Conservation (phyloP, 257 asterid genomes). For the Solanum ossicruentum region DNA sequence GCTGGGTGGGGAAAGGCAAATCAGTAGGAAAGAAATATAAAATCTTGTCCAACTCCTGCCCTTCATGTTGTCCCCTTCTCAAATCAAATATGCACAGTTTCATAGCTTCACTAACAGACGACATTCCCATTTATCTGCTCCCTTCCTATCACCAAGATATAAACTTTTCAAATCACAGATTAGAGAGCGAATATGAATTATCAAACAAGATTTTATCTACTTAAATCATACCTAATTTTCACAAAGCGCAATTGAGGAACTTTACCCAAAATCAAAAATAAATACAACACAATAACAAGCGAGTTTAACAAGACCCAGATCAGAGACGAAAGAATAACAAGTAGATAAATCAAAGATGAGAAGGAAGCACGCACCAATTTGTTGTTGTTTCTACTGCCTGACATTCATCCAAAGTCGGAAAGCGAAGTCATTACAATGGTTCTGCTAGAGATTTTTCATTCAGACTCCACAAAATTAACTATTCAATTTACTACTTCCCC, state of each 20-base stretch:
- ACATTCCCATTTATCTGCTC: conserved; percentile 37
- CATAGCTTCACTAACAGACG: conserved; percentile 49
- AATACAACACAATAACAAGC: neutral
- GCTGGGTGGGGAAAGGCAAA: conserved; percentile 61
- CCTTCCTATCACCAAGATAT: neutral
- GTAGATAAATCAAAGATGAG: neutral
- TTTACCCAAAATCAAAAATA: neutral
- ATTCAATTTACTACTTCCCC: no score
- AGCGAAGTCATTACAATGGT: neutral
- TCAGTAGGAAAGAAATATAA: conserved; percentile 83
- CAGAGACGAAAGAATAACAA: neutral
- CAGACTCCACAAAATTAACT: no score
- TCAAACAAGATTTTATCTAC: neutral
- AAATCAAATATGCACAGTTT: conserved; percentile 83
- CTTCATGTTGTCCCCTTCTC: conserved; percentile 95
- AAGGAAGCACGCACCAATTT: conserved; percentile 41
- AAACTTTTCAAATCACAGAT: neutral
- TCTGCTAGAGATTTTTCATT: neutral
- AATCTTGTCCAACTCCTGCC: conserved; percentile 93
- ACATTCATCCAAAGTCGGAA: conserved; percentile 13
- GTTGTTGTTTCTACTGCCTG: conserved; percentile 53
- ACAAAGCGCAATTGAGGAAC: neutral
- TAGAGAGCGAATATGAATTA: neutral
- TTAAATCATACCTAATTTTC: neutral
- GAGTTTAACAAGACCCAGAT: neutral